Conservation (phyloP, 2,329 filamentous ascomycete species). For the Hansfordia pulvinata region DNA sequence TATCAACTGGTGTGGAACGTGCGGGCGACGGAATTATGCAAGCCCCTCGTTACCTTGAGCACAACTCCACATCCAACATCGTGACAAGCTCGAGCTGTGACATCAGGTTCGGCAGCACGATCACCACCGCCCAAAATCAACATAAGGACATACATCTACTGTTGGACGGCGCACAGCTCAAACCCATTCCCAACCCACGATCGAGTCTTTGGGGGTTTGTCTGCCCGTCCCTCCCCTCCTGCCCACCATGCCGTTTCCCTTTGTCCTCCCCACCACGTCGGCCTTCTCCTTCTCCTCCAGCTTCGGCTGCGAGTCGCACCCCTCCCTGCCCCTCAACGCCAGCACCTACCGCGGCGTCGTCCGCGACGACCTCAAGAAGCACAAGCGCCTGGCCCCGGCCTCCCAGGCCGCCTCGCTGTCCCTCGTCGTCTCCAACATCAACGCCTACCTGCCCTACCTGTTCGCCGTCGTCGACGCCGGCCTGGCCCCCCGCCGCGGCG, state of each 20-base stretch:
- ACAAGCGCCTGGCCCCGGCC: conserved; percentile 69
- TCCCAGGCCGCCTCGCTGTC: conserved; percentile 60
- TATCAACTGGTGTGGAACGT: too few relatives aligned
- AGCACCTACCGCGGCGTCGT: conserved; percentile 77
- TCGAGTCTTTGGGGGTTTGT: too few relatives aligned
- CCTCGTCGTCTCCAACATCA: conserved; percentile 54
- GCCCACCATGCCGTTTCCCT: conserved; percentile 74
- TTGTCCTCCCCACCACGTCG: conserved; percentile 79
- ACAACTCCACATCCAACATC: too few relatives aligned
- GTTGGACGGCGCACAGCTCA: too few relatives aligned
- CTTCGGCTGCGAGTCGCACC: conserved; percentile 71
- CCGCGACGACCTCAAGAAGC: conserved; percentile 70
- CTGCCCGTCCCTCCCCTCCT: too few relatives aligned
- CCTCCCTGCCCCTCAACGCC: conserved; percentile 70
- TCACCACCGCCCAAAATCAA: too few relatives aligned
- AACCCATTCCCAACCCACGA: too few relatives aligned
- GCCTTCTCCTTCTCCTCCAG: conserved; percentile 68
- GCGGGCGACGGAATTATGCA: too few relatives aligned
- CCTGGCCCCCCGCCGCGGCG: conserved; percentile 46
- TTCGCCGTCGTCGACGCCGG: conserved; percentile 65
- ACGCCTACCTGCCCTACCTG: conserved; percentile 73
- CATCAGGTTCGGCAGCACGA: too few relatives aligned
- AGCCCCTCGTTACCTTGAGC: too few relatives aligned
- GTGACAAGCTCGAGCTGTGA: too few relatives aligned
- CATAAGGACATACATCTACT: too few relatives aligned